Percentiles rank a stretch among this genome's conserved stretches.
phyloP scores from a whole-genome alignment of 805 yeast species.

The Candida sphagnicola region DNA sequence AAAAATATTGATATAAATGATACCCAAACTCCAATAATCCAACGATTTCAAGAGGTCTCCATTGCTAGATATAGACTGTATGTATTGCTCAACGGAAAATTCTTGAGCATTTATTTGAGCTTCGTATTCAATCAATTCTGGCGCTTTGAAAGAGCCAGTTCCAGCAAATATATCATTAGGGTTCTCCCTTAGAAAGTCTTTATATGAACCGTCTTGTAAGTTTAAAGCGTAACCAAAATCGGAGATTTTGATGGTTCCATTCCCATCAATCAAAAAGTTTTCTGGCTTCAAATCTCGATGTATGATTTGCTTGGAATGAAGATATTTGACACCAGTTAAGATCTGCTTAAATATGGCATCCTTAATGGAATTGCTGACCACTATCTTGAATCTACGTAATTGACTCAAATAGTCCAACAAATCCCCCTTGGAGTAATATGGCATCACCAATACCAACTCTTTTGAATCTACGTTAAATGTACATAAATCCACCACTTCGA shows the following conservation, averaged over 20 bases:
- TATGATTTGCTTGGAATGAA: slow-evolving; percentile 40
- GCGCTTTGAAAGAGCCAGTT: slow-evolving; percentile 52
- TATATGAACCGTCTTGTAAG: slow-evolving; percentile 16
- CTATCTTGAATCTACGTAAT: slow-evolving; percentile 31
- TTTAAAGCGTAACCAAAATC: slow-evolving; percentile 52
- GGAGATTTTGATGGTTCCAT: slow-evolving; percentile 42
- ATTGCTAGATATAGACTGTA: slow-evolving; percentile 1
- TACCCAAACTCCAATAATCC: slow-evolving; percentile 53
- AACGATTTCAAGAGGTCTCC: slow-evolving; percentile 23
- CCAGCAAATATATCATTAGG: slow-evolving; percentile 36
- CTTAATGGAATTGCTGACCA: slow-evolving; percentile 29
- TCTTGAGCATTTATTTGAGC: slow-evolving; percentile 8
- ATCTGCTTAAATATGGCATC: slow-evolving; percentile 45
- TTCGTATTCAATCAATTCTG: slow-evolving; percentile 40
- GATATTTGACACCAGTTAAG: slow-evolving; percentile 40
- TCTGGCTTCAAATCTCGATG: slow-evolving; percentile 57
- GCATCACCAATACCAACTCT: slow-evolving; percentile 35
- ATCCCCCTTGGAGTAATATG: slow-evolving; percentile 46
- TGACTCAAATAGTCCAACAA: slow-evolving; percentile 39
- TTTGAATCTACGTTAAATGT: slow-evolving; percentile 7
- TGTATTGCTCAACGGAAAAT: slow-evolving; percentile 8
- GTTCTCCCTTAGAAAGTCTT: slow-evolving; percentile 9
- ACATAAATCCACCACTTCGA: slow-evolving; percentile 23
- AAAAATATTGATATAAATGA: slow-evolving; percentile 43
- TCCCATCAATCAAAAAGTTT: slow-evolving; percentile 42